Conservation (phyloP, 148 eudicot species). For the Dianthus caryophyllus region DNA sequence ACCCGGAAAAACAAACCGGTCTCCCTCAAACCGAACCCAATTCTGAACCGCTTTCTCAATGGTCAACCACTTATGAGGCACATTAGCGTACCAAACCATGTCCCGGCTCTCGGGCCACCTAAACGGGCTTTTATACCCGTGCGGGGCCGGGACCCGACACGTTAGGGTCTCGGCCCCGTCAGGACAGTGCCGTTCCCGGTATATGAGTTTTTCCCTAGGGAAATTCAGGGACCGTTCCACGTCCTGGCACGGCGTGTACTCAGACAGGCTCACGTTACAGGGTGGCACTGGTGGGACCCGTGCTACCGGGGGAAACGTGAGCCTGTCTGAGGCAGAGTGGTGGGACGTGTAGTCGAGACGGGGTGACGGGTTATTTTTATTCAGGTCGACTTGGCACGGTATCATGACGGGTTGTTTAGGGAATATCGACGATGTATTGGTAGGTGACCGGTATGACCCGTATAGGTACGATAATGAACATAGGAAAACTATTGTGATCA, state of each 20-base stretch:
- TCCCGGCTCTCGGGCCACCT: conserved; percentile 82
- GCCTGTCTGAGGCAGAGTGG: conserved; percentile 40
- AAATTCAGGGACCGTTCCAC: conserved; percentile 51
- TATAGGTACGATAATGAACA: conserved; percentile 28
- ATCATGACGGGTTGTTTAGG: conserved; percentile 13
- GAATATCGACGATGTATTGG: conserved; percentile 21
- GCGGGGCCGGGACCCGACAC: conserved; percentile 74
- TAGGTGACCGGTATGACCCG: conserved; percentile 27
- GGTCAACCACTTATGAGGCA: conserved; percentile 87
- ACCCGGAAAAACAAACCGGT: conserved; percentile 84
- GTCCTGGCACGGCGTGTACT: conserved; percentile 85
- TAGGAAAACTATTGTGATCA: conserved; percentile 17
- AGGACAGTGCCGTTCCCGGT: conserved; percentile 85
- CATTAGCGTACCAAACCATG: conserved; percentile 74
- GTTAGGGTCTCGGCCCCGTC: conserved; percentile 32
- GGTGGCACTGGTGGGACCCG: conserved; percentile 45
- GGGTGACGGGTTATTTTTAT: background rate
- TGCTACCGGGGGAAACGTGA: conserved; percentile 18
- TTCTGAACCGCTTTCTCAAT: conserved; percentile 90
- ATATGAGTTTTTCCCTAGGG: conserved; percentile 39
- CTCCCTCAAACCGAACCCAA: conserved; percentile 79
- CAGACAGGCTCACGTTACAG: conserved; percentile 41
- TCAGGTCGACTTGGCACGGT: too few species aligned
- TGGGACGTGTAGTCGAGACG: conserved; percentile 52
- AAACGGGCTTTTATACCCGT: conserved; percentile 59